Percentiles rank a stretch among this genome's conserved stretches.
phyloP scores from a whole-genome alignment of 2,329 filamentous ascomycete species.

The Clarireedia homoeocarpa region DNA sequence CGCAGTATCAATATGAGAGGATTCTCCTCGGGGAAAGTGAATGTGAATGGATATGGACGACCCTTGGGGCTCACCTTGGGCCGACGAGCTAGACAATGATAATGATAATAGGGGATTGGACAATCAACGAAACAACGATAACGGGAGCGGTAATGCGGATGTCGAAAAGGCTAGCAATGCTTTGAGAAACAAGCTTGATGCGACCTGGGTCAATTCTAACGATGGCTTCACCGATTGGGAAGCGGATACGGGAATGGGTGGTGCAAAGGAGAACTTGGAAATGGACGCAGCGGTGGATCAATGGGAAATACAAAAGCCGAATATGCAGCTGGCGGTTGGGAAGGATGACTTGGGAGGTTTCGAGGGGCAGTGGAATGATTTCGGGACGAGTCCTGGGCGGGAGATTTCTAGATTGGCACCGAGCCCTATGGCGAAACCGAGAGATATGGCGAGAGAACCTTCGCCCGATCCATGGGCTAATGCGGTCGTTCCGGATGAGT shows the following conservation, averaged over 20 bases:
- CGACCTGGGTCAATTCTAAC: conserved; percentile 22
- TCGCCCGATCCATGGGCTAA: conserved; percentile 27
- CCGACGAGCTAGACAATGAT: conserved; percentile 23
- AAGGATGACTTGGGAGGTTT: conserved; percentile 9
- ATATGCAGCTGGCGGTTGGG: neutral
- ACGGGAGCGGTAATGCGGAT: conserved; percentile 11
- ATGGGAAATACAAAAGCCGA: conserved; percentile 8
- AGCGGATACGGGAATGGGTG: conserved; percentile 10
- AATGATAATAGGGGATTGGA: neutral
- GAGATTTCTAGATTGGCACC: conserved; percentile 10
- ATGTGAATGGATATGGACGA: conserved; percentile 30
- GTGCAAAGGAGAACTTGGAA: conserved; percentile 6
- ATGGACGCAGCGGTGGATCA: conserved; percentile 15
- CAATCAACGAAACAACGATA: neutral
- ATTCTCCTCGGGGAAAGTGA: conserved; percentile 4
- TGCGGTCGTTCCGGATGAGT: neutral
- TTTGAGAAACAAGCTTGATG: conserved; percentile 17
- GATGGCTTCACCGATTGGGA: conserved; percentile 25
- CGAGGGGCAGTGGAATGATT: conserved; percentile 12
- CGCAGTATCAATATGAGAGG: conserved; percentile 26
- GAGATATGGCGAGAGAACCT: conserved; percentile 15
- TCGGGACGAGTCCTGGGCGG: neutral
- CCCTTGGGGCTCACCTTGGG: conserved; percentile 33
- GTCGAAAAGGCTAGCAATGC: conserved; percentile 13
- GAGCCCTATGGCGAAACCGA: conserved; percentile 12